These are phyloP conservation scores for Daldinia vernicosa DNA, from an alignment of 495 filamentous ascomycete species.

Conservation along the genomic window DNA sequence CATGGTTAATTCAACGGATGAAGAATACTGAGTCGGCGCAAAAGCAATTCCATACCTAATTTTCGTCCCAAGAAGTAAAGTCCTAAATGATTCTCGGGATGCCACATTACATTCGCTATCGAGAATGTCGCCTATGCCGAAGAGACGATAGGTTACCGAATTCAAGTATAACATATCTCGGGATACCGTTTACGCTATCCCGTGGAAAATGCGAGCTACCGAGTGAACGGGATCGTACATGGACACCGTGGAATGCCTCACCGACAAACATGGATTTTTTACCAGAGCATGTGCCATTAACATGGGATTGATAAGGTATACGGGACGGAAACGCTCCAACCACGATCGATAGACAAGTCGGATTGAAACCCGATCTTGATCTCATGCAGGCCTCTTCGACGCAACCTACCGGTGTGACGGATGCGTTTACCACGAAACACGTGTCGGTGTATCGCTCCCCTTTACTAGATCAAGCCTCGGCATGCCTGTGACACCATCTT, in stretches of 20 bases:
- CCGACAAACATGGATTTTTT: conserved; percentile 1
- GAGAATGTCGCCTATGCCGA: neutral
- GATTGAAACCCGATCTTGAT: conserved; percentile 39
- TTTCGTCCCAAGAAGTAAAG: neutral
- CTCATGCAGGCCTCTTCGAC: conserved; percentile 2
- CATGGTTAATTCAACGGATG: neutral
- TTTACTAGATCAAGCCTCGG: conserved; percentile 1
- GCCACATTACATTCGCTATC: neutral
- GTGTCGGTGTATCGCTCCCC: conserved; percentile 21
- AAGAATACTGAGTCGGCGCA: neutral
- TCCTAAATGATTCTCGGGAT: neutral
- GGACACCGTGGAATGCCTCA: conserved; percentile 10
- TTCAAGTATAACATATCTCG: neutral
- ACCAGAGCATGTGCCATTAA: neutral
- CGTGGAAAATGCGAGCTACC: conserved; percentile 12
- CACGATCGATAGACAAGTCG: conserved; percentile 16
- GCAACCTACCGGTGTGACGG: neutral
- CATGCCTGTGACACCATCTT: neutral
- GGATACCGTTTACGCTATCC: conserved; percentile 7
- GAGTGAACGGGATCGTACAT: conserved; percentile 14
- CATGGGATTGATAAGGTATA: neutral
- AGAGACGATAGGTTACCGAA: neutral
- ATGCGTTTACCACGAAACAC: conserved; percentile 7
- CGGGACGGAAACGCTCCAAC: conserved; percentile 10
- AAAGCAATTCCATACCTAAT: neutral